Percentiles rank a stretch among this genome's conserved stretches.
phyloP scores from a whole-genome alignment of 768 basidiomycete species.

The Suillus subaureus region DNA sequence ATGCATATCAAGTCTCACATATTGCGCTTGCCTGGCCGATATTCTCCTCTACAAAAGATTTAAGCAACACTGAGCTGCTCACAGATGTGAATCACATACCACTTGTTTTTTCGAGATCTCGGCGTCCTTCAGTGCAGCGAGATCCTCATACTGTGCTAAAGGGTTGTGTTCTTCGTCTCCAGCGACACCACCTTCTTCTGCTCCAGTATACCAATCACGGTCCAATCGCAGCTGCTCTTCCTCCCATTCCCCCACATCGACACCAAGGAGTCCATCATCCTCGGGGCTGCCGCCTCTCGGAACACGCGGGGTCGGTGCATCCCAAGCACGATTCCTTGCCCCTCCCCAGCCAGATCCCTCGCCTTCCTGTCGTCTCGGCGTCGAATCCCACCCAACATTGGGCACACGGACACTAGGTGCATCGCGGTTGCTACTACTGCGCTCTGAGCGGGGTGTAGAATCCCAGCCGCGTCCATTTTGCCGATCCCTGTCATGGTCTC shows the following conservation, averaged over 20 bases:
- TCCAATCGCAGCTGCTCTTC: slow-evolving; percentile 93
- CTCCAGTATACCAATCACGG: slow-evolving; percentile 94
- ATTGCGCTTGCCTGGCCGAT: slow-evolving; percentile 95
- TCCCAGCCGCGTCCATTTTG: slow-evolving; percentile 50
- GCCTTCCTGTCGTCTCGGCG: slow-evolving; percentile 65
- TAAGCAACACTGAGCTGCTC: slow-evolving; percentile 19
- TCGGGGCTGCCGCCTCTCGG: slow-evolving; percentile 71
- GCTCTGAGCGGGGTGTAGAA: slow-evolving; percentile 62
- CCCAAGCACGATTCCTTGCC: slow-evolving; percentile 63
- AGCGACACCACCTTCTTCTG: slow-evolving; percentile 83
- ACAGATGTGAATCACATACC: slow-evolving; percentile 42
- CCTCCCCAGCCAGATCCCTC: slow-evolving; percentile 67
- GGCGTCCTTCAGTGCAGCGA: slow-evolving; percentile 65
- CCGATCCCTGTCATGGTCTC: slow-evolving; percentile 36
- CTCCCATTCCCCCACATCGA: slow-evolving; percentile 93
- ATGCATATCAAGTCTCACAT: slow-evolving; percentile 50
- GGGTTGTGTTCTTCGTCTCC: slow-evolving; percentile 94
- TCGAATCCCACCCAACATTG: slow-evolving; percentile 93
- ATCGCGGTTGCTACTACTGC: slow-evolving; percentile 46
- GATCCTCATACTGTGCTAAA: slow-evolving; percentile 90
- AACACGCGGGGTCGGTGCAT: slow-evolving; percentile 80
- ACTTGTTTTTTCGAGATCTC: slow-evolving; percentile 78
- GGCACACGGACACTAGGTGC: slow-evolving; percentile 88
- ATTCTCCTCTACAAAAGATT: slow-evolving; percentile 65
- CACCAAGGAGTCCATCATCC: slow-evolving; percentile 59